A percentile compares a stretch with the other conserved stretches of the same genome.
phyloP scores from a whole-genome alignment of 495 filamentous ascomycete genomes.

The Aspergillus mulundensis region DNA sequence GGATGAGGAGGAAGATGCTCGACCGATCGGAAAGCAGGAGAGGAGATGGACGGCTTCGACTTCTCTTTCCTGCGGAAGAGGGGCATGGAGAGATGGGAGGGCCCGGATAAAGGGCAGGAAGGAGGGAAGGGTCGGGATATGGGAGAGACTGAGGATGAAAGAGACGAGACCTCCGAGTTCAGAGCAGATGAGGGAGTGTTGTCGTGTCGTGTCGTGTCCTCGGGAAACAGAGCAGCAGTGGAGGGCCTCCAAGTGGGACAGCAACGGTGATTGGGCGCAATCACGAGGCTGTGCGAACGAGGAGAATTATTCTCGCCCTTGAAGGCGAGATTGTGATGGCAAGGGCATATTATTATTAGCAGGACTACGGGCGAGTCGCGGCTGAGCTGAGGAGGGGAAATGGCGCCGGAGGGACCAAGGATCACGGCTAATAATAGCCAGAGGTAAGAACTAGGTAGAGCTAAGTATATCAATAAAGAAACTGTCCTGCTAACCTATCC shows the following conservation, averaged over 20 bases:
- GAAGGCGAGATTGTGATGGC: not conserved
- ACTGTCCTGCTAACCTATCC: not conserved
- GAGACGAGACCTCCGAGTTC: not conserved
- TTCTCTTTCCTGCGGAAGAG: slow-evolving; percentile 28
- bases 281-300: slow-evolving; percentile 15
- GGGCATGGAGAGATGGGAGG: slow-evolving; percentile 27
- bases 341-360: not conserved
- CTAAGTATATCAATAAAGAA: slow-evolving; percentile 1
- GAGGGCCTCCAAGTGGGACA: slow-evolving; percentile 11
- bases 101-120: not conserved
- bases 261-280: slow-evolving; percentile 9
- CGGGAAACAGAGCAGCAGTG: not conserved
- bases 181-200: not conserved
- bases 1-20: slow-evolving; percentile 31
- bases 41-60: slow-evolving; percentile 23
- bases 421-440: not conserved
- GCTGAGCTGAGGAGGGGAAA: slow-evolving; percentile 1
- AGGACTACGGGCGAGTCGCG: not conserved
- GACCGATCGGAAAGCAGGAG: slow-evolving; percentile 29
- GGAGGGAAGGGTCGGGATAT: not conserved
- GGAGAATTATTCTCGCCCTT: not conserved
- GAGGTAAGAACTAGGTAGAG: not conserved
- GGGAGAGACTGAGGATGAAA: slow-evolving; percentile 2
- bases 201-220: not conserved
- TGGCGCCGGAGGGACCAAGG: not conserved